phyloP scores from a whole-genome alignment of 2,329 filamentous ascomycete species.

The Ceratocystis albifundus region DNA sequence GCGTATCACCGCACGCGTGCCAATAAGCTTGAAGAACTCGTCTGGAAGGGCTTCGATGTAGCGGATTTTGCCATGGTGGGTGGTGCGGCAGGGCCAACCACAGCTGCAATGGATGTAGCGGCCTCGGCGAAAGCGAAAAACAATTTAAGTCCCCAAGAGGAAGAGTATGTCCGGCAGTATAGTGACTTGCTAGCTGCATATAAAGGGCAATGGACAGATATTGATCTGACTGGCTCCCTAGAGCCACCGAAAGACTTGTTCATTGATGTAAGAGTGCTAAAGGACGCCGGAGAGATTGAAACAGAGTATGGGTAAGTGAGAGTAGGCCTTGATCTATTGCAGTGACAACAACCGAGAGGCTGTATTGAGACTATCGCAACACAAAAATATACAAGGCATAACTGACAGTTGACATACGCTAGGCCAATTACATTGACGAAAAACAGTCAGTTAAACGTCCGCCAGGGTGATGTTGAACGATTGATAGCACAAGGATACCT shows the following conservation, averaged over 20 bases:
- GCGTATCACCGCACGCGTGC: constrained; percentile 86
- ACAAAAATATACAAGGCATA: neutral
- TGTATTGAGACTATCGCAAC: neutral
- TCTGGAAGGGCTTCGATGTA: constrained; percentile 81
- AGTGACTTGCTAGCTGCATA: constrained; percentile 87
- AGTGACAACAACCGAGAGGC: too few relatives aligned
- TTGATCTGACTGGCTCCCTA: constrained; percentile 86
- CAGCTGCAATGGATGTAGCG: constrained; percentile 23
- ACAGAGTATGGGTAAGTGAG: constrained; percentile 84
- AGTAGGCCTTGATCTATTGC: neutral
- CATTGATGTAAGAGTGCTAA: constrained; percentile 90
- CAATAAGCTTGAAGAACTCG: constrained; percentile 85
- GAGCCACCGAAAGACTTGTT: constrained; percentile 93
- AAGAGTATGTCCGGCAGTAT: constrained; percentile 89
- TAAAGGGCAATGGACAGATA: constrained; percentile 96
- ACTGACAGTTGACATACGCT: constrained; percentile 23
- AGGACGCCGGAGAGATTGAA: constrained; percentile 96
- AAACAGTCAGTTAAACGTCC: constrained; percentile 95
- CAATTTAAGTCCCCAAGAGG: constrained; percentile 86
- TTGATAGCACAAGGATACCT: constrained; percentile 91
- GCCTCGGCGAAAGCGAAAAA: constrained; percentile 32
- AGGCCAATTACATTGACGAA: constrained; percentile 93
- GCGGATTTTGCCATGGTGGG: constrained; percentile 54
- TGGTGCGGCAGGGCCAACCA: constrained; percentile 24
- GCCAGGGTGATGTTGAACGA: constrained; percentile 88